phyloP scores from a whole-genome alignment of 1,284 basidiomycete genomes.

The Coniferiporia weirii region DNA sequence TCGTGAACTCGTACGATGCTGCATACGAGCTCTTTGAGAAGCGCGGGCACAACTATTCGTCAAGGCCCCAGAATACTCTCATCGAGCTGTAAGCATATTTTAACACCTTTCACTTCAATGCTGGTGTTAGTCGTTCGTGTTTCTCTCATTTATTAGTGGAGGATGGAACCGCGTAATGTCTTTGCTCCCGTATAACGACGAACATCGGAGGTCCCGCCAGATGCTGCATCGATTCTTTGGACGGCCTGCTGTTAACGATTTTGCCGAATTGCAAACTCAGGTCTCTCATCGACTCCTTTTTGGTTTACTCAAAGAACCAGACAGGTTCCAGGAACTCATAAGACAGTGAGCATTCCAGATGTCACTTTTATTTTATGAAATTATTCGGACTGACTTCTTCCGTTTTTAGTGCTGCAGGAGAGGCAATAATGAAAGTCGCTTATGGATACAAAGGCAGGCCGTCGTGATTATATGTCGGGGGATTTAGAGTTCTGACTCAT shows the following conservation, averaged over 20 bases:
- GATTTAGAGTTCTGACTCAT: neutral
- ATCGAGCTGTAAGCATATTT: constrained; percentile 4
- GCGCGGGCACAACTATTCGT: constrained; percentile 7
- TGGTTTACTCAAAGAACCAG: neutral
- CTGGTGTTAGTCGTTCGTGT: neutral
- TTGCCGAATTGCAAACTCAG: neutral
- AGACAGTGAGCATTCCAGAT: neutral
- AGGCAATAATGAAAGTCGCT: constrained; percentile 5
- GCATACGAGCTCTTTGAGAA: constrained; percentile 16
- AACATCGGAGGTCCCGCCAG: constrained; percentile 3
- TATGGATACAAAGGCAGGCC: constrained; percentile 3
- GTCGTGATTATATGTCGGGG: neutral
- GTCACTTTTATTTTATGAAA: too few species aligned
- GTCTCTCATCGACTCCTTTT: neutral
- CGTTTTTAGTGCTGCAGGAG: neutral
- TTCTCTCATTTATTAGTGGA: neutral
- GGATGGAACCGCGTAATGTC: constrained; percentile 2
- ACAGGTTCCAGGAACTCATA: neutral
- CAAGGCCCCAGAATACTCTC: constrained; percentile 6
- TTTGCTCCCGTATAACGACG: constrained; percentile 3
- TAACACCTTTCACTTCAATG: neutral
- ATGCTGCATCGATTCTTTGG: constrained; percentile 9
- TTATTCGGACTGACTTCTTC: neutral
- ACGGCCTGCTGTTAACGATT: constrained; percentile 5
- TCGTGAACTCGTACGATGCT: constrained; percentile 13